Evolutionary conservation across 2,329 filamentous ascomycete species (phyloP).

Genomic region (Fusarium kyushuense): DNA sequence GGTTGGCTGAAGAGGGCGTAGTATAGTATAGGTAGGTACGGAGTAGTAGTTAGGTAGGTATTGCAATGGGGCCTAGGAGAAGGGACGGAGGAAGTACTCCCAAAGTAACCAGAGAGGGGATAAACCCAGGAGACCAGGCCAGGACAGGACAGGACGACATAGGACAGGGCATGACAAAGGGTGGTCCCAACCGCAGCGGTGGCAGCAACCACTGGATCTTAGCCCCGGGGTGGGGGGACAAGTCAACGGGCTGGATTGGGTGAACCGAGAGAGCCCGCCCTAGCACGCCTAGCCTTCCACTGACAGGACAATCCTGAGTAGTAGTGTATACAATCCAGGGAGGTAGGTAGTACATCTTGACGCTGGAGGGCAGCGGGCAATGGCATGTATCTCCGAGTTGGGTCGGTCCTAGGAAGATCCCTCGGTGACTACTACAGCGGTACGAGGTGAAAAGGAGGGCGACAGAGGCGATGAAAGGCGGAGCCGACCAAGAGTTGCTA

Average conservation of each 20-base stretch:
- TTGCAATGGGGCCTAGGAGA: slow-evolving; percentile 16
- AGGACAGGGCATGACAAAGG: slow-evolving; percentile 14
- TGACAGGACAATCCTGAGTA: slow-evolving; percentile 25
- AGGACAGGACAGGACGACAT: slow-evolving; percentile 7
- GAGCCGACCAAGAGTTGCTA: slow-evolving; percentile 34
- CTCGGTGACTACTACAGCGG: slow-evolving; percentile 30
- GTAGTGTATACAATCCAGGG: not conserved
- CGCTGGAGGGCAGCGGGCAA: slow-evolving; percentile 11
- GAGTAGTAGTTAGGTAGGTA: slow-evolving; percentile 10
- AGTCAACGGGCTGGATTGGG: slow-evolving; percentile 9
- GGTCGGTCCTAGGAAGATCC: slow-evolving; percentile 33
- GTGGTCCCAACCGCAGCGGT: slow-evolving; percentile 34
- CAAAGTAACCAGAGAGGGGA: slow-evolving; percentile 32
- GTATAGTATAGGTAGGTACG: slow-evolving; percentile 20
- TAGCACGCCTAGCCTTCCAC: slow-evolving; percentile 30
- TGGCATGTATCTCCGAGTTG: slow-evolving; percentile 34
- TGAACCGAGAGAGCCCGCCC: slow-evolving; percentile 10
- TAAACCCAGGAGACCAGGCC: slow-evolving; percentile 13
- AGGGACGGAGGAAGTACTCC: slow-evolving; percentile 33
- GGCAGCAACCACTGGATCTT: slow-evolving; percentile 37
- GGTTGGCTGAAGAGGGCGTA: slow-evolving; percentile 40
- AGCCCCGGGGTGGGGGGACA: slow-evolving; percentile 24
- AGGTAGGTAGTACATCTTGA: not conserved
- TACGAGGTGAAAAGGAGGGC: slow-evolving; percentile 40
- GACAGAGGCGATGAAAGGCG: slow-evolving; percentile 43